Conservation (phyloP, 2,329 filamentous ascomycete species). For the Fusarium miscanthi region DNA sequence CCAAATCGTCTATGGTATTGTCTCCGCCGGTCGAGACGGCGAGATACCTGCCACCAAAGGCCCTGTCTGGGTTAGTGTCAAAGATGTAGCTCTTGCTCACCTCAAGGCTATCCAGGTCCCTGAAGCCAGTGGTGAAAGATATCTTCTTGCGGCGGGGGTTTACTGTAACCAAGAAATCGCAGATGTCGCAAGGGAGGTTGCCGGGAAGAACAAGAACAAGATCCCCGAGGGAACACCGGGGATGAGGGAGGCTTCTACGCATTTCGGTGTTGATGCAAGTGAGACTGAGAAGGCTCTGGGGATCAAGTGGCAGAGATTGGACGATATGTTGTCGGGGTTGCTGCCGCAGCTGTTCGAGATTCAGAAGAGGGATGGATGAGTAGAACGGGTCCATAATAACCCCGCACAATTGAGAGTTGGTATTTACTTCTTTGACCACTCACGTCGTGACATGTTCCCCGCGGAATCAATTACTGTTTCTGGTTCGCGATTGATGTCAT, state of each 20-base stretch:
- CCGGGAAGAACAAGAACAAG: neutral
- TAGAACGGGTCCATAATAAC: neutral
- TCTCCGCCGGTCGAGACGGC: neutral
- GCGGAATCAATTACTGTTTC: neutral
- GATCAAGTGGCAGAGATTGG: conserved; percentile 1
- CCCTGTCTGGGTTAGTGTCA: conserved; percentile 6
- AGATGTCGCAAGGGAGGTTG: neutral
- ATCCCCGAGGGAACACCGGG: neutral
- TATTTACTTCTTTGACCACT: neutral
- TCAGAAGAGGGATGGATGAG: neutral
- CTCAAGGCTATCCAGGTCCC: conserved; percentile 3
- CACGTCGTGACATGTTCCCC: neutral
- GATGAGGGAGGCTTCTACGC: neutral
- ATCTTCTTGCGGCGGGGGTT: conserved; percentile 3
- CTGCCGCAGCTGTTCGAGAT: conserved; percentile 3
- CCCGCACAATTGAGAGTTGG: too few species aligned
- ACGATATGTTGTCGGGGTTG: neutral
- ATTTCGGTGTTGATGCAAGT: conserved; percentile 9
- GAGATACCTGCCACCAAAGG: neutral
- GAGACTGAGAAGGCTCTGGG: neutral
- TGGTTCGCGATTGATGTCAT: neutral
- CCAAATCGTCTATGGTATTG: neutral
- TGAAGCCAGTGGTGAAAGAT: conserved; percentile 4
- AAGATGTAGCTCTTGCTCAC: conserved; percentile 6
- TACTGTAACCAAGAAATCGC: conserved; percentile 14